phyloP scores from a whole-genome alignment of 768 basidiomycete genomes.

The Leucogyrophana mollusca region DNA sequence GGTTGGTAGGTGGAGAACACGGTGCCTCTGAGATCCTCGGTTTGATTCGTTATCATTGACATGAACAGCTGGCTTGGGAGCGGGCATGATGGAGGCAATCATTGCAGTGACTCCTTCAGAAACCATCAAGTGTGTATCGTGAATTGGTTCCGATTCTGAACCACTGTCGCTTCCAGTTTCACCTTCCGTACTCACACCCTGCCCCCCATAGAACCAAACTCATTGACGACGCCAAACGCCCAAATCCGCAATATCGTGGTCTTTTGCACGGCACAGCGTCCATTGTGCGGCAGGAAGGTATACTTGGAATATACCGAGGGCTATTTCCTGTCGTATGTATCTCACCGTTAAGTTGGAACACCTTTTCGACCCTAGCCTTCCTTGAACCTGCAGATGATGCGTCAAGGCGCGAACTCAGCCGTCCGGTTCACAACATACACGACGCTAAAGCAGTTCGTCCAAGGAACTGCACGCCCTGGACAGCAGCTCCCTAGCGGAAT shows the following conservation, averaged over 20 bases:
- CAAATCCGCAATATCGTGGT: slow-evolving; percentile 83
- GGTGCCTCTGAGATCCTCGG: slow-evolving; percentile 2
- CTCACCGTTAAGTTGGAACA: background rate
- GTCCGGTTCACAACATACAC: slow-evolving; percentile 95
- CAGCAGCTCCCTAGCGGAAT: slow-evolving; percentile 82
- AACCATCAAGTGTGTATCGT: slow-evolving; percentile 84
- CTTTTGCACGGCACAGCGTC: slow-evolving; percentile 78
- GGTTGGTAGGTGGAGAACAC: slow-evolving; percentile 49
- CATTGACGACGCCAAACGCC: slow-evolving; percentile 88
- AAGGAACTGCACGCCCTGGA: slow-evolving; percentile 79
- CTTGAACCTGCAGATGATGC: slow-evolving; percentile 69
- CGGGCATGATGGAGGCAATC: slow-evolving; percentile 89
- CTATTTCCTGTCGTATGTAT: slow-evolving; percentile 86
- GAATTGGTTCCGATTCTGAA: background rate
- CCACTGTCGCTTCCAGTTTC: background rate
- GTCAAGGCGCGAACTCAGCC: slow-evolving; percentile 97
- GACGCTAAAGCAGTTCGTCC: slow-evolving; percentile 90
- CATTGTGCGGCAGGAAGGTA: slow-evolving; percentile 85
- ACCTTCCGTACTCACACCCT: background rate
- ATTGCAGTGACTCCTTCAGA: slow-evolving; percentile 97
- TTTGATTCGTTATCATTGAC: background rate
- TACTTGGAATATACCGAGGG: slow-evolving; percentile 84
- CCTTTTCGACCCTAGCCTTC: background rate
- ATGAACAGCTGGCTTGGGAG: slow-evolving; percentile 70
- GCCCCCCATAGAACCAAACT: slow-evolving; percentile 79